These are phyloP conservation scores for Sordariomycetes sp. DNA, from an alignment of 2,329 filamentous ascomycete genomes.

Conservation along the genomic window DNA sequence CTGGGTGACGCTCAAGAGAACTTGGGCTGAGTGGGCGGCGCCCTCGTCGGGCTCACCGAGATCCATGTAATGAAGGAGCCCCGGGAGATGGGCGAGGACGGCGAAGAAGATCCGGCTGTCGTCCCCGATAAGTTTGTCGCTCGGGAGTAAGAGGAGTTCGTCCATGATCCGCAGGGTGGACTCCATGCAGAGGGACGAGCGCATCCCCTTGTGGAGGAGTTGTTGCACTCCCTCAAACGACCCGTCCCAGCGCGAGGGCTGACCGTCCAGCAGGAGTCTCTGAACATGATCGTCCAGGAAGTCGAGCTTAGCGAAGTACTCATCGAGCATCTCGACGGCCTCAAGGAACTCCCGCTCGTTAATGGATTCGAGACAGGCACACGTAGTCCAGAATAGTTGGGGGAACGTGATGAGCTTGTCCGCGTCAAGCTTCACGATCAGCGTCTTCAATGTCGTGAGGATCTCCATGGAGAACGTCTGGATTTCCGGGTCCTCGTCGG, in stretches of 20 bases:
- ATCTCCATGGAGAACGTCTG: constrained; percentile 98
- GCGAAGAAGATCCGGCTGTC: constrained; percentile 75
- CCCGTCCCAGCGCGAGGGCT: constrained; percentile 82
- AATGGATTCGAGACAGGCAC: constrained; percentile 91
- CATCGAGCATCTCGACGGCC: constrained; percentile 82
- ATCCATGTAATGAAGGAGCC: constrained; percentile 73
- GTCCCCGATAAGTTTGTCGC: constrained; percentile 70
- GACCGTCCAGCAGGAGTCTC: constrained; percentile 60
- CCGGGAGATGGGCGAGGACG: constrained; percentile 82
- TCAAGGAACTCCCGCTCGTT: constrained; percentile 93
- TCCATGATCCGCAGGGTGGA: constrained; percentile 69
- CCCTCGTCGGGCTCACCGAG: constrained; percentile 42
- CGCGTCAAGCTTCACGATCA: constrained; percentile 75
- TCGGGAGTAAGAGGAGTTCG: constrained; percentile 66
- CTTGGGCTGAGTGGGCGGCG: constrained; percentile 52
- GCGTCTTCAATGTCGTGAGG: constrained; percentile 80
- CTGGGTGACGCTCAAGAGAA: constrained; percentile 63
- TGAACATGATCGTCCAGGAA: constrained; percentile 61
- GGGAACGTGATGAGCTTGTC: constrained; percentile 80
- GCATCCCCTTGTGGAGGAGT: constrained; percentile 81
- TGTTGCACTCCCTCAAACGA: constrained; percentile 77
- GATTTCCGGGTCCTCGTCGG: constrained; percentile 87
- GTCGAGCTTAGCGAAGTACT: constrained; percentile 75
- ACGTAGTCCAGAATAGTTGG: constrained; percentile 96
- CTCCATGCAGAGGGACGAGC: constrained; percentile 74